Evolutionary conservation across 2,329 filamentous ascomycete genomes (phyloP), one percentile per base, ranked within the genome.

Genomic region (Microsporum audouinii): DNA sequence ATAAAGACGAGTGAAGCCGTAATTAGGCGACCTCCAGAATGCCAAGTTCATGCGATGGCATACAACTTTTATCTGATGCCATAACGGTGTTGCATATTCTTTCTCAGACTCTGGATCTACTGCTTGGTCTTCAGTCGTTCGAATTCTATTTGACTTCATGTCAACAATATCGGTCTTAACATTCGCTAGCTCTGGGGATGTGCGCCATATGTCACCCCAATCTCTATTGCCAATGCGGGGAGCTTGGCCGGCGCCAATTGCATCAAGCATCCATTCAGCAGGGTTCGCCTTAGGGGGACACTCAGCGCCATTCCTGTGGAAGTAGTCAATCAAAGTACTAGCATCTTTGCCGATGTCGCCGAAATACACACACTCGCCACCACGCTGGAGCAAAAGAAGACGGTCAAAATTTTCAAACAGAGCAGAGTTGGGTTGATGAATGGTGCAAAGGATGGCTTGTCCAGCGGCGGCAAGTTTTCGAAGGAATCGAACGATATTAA

Each of bases 341-440:
- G 84, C 85, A 64, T 84, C 80, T 0, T 80, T 67, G 0, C 86
- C 86, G 45, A 88, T 84, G 2, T 86, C 78, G 5, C 85, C 86
- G 70, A 88, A 88, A 68, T 88, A 88, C 0, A 88, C 84, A 0
- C 84, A 87, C 68, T 79, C 83, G 0, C 85, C 86, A 41, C 85
- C 85, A 61, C 77, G 79, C 6, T 84, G 83, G 2, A 88, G 77
- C 71, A 88, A 84, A 0, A 87, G 74, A 1, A 87, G 73, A 0
- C 80, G 79, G 63, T 87, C 85, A 59, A 87, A 96, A 62, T 89
- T 87, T 72, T 96, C 89, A 79, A 96, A 96, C 59, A 96, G 81
- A 82, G 95, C 91, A 38, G 91, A 91, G 12, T 89, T 95, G n/a
- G 92, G 92, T 74, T 97, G 92, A 73, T 97, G 92, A 63, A 96